Percentiles rank a stretch among this genome's conserved stretches.
phyloP scores from a whole-genome alignment of 352 stramenopile genomes.

The Phytophthora agathidicida region DNA sequence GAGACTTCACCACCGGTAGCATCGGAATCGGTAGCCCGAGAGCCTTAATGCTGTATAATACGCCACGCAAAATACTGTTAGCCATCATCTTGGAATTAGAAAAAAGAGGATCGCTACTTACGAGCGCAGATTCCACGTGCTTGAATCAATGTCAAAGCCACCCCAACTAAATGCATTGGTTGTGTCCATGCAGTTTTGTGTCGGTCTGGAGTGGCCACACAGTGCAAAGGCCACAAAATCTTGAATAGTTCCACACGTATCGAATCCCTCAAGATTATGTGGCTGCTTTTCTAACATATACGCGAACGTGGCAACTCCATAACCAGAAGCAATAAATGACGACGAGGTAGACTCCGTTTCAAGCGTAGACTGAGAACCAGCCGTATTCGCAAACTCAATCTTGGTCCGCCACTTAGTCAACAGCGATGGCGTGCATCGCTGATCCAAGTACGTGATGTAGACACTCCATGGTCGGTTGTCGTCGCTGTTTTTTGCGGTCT shows the following conservation, averaged over 20 bases:
- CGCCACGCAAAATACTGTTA: not conserved
- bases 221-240: slow-evolving; percentile 70
- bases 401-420: slow-evolving; percentile 35
- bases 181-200: slow-evolving; percentile 57
- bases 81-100: not conserved
- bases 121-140: slow-evolving; percentile 50
- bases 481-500: too few relatives aligned
- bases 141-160: slow-evolving; percentile 47
- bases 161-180: slow-evolving; percentile 80
- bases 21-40: slow-evolving; percentile 51
- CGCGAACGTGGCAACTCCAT: slow-evolving; percentile 68
- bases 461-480: slow-evolving; percentile 67
- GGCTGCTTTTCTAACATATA: slow-evolving; percentile 44
- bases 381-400: slow-evolving; percentile 24
- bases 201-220: slow-evolving; percentile 39
- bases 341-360: slow-evolving; percentile 23
- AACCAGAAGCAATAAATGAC: slow-evolving; percentile 55
- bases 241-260: slow-evolving; percentile 76
- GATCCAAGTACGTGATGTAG: slow-evolving; percentile 73
- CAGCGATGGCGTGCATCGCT: slow-evolving; percentile 56
- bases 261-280: slow-evolving; percentile 36
- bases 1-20: slow-evolving; percentile 46
- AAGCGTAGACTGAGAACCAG: not conserved
- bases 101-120: slow-evolving; percentile 19
- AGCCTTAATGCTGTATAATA: slow-evolving; percentile 46